Evolutionary conservation across 2,329 filamentous ascomycete species (phyloP).

Genomic region (Diaporthe ampelina): DNA sequence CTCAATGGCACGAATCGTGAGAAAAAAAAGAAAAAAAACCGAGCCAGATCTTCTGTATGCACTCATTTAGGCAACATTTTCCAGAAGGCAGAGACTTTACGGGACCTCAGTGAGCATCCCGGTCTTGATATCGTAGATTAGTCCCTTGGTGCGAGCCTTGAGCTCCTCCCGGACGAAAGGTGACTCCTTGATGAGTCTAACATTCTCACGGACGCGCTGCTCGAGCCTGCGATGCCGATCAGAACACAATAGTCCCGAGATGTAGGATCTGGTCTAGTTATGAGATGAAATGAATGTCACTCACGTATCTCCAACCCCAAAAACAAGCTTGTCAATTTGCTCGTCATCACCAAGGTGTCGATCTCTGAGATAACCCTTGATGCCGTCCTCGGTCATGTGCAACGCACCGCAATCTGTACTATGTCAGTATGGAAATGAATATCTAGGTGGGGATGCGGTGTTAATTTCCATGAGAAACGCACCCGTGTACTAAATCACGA

Average conservation of each 20-base stretch:
- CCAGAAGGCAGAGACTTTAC: background rate
- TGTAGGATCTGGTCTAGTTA: too few species aligned
- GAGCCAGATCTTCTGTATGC: background rate
- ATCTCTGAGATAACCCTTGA: conserved; percentile 18
- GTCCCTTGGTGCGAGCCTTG: conserved; percentile 27
- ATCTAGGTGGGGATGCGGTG: background rate
- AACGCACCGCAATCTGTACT: conserved; percentile 25
- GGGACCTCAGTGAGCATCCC: background rate
- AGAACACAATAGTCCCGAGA: background rate
- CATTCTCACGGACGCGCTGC: conserved; percentile 11
- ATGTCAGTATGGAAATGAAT: background rate
- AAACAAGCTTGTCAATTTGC: conserved; percentile 6
- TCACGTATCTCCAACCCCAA: background rate
- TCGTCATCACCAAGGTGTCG: conserved; percentile 17
- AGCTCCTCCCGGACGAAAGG: conserved; percentile 22
- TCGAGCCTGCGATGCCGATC: background rate
- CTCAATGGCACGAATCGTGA: background rate
- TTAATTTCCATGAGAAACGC: background rate
- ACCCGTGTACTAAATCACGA: conserved; percentile 25
- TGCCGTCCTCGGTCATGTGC: background rate
- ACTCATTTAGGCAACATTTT: background rate
- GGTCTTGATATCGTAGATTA: conserved; percentile 31
- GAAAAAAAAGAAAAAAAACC: background rate
- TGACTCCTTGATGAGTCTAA: conserved; percentile 26
- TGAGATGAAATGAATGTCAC: background rate